Base-by-base conservation (phyloP, 2,329 filamentous ascomycete genomes). In the Fonsecaea monophora region DNA sequence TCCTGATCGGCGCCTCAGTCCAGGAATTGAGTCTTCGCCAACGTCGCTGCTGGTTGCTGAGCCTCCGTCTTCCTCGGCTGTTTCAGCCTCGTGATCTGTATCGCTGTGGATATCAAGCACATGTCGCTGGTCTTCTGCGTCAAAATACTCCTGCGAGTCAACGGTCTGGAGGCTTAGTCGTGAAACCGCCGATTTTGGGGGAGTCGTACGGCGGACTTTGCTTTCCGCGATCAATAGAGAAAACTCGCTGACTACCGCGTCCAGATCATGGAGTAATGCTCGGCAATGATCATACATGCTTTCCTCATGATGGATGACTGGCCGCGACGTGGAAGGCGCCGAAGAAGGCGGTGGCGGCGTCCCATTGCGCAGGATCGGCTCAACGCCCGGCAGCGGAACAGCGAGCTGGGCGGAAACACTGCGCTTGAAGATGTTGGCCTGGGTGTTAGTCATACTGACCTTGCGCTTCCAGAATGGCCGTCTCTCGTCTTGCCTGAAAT, bases 401-500 rank as follows among this genome's bases (percentile, higher is more conserved):
- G 81, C 80, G 21, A 86, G 76, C 73, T 87, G 85, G 12, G 83
- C 81, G 34, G 85, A 84, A n/a, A 84, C 78, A 70, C 80, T 84
- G 75, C 82, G 79, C 62, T 78, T 80, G 71, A 82, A 81, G 48
- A 81, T 72, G 62, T 74, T 82, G 76, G 81, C 57, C 75, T 77
- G 34, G 66, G 64, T 64, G 21, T 74, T 74, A 34, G 76, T 78
- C 50, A 77, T 80, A 73, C 89, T 94, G 0, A 89, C 83, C 79
- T 96, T 97, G 56, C 94, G 88, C 78, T 93, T 96, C 95, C 95
- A 99, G 75, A 99, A 98, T 0, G 92, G 84, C 66, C 88, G 86
- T 76, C 84, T 92, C 62, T 92, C 88, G 9, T 72, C 77, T 66
- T 73, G 72, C 18, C 75, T 76, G 34, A 74, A 73, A 42, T 75